A percentile compares a stretch with the other conserved stretches of the same genome.
Evolutionary conservation across 176 grass and related monocot genomes (phyloP).

Genomic region (Musa troglodytarum): DNA sequence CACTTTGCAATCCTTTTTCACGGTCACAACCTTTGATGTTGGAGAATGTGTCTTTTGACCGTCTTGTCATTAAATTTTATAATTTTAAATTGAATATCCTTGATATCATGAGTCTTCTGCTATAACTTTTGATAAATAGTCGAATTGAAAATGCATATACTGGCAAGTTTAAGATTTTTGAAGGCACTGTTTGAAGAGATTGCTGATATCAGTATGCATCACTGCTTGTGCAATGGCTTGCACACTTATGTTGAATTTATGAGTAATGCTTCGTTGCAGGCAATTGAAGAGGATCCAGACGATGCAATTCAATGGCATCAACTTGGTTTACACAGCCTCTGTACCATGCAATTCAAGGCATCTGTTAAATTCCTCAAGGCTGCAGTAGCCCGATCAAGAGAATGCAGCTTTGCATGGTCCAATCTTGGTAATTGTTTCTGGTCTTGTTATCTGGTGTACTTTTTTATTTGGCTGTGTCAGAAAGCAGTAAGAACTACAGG

Average conservation of each 20-base stretch:
- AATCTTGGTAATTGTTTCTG: slow-evolving; percentile 72
- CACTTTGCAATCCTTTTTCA: too few relatives aligned
- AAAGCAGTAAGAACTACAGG: neutral
- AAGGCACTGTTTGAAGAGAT: neutral
- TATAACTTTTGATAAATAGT: neutral
- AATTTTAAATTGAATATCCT: too few relatives aligned
- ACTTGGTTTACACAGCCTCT: slow-evolving; percentile 87
- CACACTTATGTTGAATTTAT: slow-evolving; percentile 4
- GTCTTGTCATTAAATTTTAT: too few relatives aligned
- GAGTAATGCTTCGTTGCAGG: slow-evolving; percentile 37
- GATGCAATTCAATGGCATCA: slow-evolving; percentile 98
- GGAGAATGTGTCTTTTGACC: too few relatives aligned
- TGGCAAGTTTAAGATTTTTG: neutral
- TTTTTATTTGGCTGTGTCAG: neutral
- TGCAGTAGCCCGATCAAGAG: slow-evolving; percentile 57
- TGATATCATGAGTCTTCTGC: neutral
- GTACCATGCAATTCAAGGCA: slow-evolving; percentile 59
- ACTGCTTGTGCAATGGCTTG: neutral
- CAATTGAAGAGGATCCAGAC: slow-evolving; percentile 90
- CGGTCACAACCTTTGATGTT: too few relatives aligned
- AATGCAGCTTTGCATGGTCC: slow-evolving; percentile 92
- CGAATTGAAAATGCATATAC: neutral
- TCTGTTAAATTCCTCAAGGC: slow-evolving; percentile 91
- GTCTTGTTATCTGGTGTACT: neutral
- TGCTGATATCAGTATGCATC: neutral